phyloP scores from a whole-genome alignment of 805 yeast species.

The Isabelozyma rhagii region DNA sequence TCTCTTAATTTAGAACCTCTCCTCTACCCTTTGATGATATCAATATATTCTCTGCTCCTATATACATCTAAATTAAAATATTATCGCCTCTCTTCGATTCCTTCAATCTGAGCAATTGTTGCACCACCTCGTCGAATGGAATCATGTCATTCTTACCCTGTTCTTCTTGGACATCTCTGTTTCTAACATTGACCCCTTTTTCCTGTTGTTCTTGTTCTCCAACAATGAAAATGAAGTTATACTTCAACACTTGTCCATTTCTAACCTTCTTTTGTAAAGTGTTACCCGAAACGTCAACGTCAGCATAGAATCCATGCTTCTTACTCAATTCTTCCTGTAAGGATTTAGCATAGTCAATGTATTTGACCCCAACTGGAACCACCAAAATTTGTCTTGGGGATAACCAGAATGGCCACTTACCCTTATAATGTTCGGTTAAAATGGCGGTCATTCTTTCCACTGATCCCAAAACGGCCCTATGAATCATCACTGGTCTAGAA shows the following conservation, averaged over 20 bases:
- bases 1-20: no score
- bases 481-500: conserved; percentile 97
- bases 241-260: conserved; percentile 90
- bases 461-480: conserved; percentile 97
- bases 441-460: conserved; percentile 99
- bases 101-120: conserved; percentile 65
- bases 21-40: no score
- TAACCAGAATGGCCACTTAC: conserved; percentile 99
- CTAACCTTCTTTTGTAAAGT: conserved; percentile 98
- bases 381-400: conserved; percentile 98
- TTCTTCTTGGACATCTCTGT: conserved; percentile 89
- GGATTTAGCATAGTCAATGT: conserved; percentile 82
- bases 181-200: conserved; percentile 87
- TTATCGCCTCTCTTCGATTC: conserved; percentile 75
- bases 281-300: conserved; percentile 90
- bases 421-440: conserved; percentile 95
- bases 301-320: conserved; percentile 81
- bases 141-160: conserved; percentile 91
- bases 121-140: conserved; percentile 65
- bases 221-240: conserved; percentile 93
- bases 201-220: conserved; percentile 90
- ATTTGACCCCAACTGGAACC: conserved; percentile 95
- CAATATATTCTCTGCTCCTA: no score
- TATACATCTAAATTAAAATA: conserved; percentile 20
- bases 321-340: conserved; percentile 65